A percentile compares a stretch with the other conserved stretches of the same genome.
phyloP scores from a whole-genome alignment of 2,329 filamentous ascomycete genomes.

The Delphinella strobiligena region DNA sequence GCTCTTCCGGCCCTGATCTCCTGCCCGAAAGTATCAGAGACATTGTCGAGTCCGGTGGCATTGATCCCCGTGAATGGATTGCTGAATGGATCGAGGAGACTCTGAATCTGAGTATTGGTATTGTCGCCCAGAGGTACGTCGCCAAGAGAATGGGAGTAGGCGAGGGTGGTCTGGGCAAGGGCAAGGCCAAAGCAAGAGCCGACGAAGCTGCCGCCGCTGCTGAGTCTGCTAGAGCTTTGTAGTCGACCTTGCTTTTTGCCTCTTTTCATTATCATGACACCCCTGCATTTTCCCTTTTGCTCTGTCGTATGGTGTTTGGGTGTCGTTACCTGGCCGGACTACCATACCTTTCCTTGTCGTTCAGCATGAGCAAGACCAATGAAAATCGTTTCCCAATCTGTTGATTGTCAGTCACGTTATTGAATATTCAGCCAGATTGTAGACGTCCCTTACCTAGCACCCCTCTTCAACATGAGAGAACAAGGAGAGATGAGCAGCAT shows the following conservation, averaged over 20 bases:
- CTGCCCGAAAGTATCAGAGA: conserved; percentile 77
- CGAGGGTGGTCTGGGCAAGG: conserved; percentile 55
- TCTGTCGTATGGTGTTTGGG: background rate
- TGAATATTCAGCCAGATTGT: too few species aligned
- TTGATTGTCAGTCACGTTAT: too few species aligned
- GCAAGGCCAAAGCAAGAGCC: conserved; percentile 42
- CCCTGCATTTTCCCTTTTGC: background rate
- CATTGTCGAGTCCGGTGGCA: conserved; percentile 60
- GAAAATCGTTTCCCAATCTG: too few species aligned
- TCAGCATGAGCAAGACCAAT: too few species aligned
- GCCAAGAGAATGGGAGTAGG: conserved; percentile 92
- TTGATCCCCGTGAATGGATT: conserved; percentile 94
- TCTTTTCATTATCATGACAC: background rate
- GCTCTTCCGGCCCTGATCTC: conserved; percentile 33
- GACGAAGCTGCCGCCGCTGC: conserved; percentile 46
- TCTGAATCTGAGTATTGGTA: conserved; percentile 62
- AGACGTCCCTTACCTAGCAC: too few species aligned
- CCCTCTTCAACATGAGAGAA: too few species aligned
- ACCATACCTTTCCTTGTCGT: too few species aligned
- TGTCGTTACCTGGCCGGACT: too few species aligned
- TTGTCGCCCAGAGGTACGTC: conserved; percentile 91
- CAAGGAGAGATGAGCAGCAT: too few species aligned
- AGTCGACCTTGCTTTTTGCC: background rate
- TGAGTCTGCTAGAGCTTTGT: conserved; percentile 45
- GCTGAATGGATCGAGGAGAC: conserved; percentile 94